Evolutionary conservation across 352 stramenopile genomes (phyloP), one percentile per base, ranked within the genome.

Genomic region (Globisporangium mamillatum): DNA sequence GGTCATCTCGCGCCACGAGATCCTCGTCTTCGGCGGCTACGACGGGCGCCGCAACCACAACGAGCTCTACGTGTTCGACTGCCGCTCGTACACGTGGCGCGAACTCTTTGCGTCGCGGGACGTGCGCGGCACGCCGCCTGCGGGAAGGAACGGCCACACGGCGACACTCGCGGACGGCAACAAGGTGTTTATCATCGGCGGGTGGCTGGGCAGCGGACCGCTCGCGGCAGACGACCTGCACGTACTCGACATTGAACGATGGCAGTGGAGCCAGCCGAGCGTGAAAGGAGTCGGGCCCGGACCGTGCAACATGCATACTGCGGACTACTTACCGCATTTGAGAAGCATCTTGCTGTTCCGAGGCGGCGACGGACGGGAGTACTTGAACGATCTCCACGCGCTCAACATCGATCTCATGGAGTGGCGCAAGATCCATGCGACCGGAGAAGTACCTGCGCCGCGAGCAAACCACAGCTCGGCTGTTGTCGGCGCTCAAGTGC

Each of bases 301-400:
- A 4, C 93, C 95, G 14, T 99, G 96, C 75, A 99, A 99, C 75
- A 98, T 99, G 95, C 96, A 99, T 81, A 98, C 92, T n/a, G 93
- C 94, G 8, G 95, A 99, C 73, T 99, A 93, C 66, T 79, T 98
- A 5, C 71, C 83, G 6, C 72, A 86, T 32, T 63, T 86, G 54
- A 75, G 83, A 24, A 91, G 92, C 73, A 94, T 98, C 53, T 87
- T 98, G 52, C 90, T 99, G 0, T 99, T 99, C 69, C 86, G 95
- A 27, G 95, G 96, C 46, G 95, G 96, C 27, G 95, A 98, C 68
- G 94, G 93, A 14, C 81, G 92, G 32, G 94, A 98, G 75, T 99
- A 98, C 75, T 76, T 98, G 4, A 98, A 98, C 68, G 95, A 99
- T 75, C 80, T 99, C 44, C 95, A 99, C 72, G 90, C 92, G 22